A percentile compares a stretch with the other conserved stretches of the same genome.
phyloP scores from a whole-genome alignment of 2,329 filamentous ascomycete species.

The Colletotrichum lini region DNA sequence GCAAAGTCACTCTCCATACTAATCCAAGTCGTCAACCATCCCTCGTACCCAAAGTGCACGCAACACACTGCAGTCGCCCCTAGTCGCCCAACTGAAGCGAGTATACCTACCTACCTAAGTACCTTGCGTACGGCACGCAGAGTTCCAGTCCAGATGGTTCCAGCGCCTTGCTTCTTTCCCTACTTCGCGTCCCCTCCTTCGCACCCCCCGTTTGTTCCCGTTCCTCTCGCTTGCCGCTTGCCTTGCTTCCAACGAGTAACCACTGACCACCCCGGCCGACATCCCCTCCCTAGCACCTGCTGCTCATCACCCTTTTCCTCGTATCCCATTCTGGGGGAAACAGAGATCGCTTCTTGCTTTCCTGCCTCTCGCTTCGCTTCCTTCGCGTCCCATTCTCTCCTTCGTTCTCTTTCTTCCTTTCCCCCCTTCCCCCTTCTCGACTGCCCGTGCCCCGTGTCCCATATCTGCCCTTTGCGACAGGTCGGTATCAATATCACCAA shows the following conservation, averaged over 20 bases:
- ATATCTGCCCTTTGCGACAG: slow-evolving; percentile 31
- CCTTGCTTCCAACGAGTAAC: not conserved
- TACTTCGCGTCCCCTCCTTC: slow-evolving; percentile 1
- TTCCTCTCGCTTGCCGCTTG: slow-evolving; percentile 18
- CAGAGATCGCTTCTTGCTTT: slow-evolving; percentile 34
- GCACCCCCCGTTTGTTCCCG: slow-evolving; percentile 6
- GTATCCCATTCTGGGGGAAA: slow-evolving; percentile 42
- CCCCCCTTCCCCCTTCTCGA: slow-evolving; percentile 4
- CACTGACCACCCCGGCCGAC: not conserved
- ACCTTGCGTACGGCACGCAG: not conserved
- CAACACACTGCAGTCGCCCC: not conserved
- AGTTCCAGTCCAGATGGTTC: slow-evolving; percentile 7
- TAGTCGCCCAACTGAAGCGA: not conserved
- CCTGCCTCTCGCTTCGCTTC: slow-evolving; percentile 34
- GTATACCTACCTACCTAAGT: not conserved
- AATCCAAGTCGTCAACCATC: not conserved
- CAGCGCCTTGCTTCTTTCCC: slow-evolving; percentile 27
- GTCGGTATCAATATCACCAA: slow-evolving; percentile 10
- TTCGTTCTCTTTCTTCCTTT: not conserved
- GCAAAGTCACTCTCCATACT: not conserved
- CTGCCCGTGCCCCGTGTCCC: slow-evolving; percentile 17
- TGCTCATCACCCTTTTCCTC: slow-evolving; percentile 32
- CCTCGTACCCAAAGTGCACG: not conserved
- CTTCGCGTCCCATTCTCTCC: slow-evolving; percentile 17
- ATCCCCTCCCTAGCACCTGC: slow-evolving; percentile 9